Evolutionary conservation across 78 protist genomes (phyloP), one percentile per base, ranked within the genome.

Genomic region (Dictyostelium intermedium): DNA sequence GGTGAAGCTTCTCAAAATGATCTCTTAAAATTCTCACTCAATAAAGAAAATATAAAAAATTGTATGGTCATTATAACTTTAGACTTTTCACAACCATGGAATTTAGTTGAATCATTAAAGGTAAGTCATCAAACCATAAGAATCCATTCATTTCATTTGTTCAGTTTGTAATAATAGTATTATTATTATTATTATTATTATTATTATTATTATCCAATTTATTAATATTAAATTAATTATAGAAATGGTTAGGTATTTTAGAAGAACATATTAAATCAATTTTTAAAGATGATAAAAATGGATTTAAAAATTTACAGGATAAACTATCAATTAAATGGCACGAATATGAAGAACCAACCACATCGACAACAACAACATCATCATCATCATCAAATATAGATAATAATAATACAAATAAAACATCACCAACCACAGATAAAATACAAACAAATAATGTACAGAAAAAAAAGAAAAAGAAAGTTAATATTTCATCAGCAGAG

Each of bases 51-150:
- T 39, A 82, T 92, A 27, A 32, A 82, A 25, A 63, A 85, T 3
- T 84, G 76, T 53, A 92, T 92, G 92, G 56, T 84, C 41, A 87
- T 92, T 18, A 92, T 92, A n/a, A 77, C 91, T 50, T 77, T 92
- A 34, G 96, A 92, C 41, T 81, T 92, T 32, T 92, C 96, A 37
- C 96, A 92, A 61, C 96, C 96, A 82, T 92, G 96, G 96, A 77
- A 34, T 27, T 41, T 82, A 10, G 87, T 92, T 37, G 92, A 92
- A 4, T 85, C 91, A 34, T 39, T 92, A 34, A 80, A 92, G 41
- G 85, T 85, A 85, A 37, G n/a, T 45, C 53, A 45, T 45, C 43
- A 39, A 39, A 39, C 4, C 43, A 39, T 5, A 39, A n/a, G n/a
- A n/a, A n/a, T n/a, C n/a, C n/a, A n/a, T n/a, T n/a, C n/a, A n/a